These are phyloP conservation scores for Aspergillus sclerotiicarbonarius DNA, from an alignment of 495 filamentous ascomycete genomes.

Conservation along the genomic window DNA sequence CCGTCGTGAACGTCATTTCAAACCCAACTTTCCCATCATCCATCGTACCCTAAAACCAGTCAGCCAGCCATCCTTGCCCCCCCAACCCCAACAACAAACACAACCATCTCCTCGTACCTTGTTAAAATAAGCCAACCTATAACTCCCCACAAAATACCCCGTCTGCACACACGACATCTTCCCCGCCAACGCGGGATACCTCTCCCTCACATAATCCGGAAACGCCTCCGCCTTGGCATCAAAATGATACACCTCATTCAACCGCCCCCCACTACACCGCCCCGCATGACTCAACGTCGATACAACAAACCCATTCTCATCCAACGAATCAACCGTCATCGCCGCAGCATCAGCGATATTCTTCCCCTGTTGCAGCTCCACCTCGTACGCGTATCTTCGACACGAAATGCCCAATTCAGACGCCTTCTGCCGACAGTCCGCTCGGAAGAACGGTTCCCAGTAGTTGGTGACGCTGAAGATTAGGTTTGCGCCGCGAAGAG, in stretches of 20 bases:
- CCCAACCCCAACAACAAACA: neutral
- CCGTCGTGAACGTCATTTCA: constrained; percentile 39
- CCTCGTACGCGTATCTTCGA: constrained; percentile 46
- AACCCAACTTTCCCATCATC: constrained; percentile 24
- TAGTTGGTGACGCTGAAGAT: constrained; percentile 31
- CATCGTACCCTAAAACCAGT: constrained; percentile 14
- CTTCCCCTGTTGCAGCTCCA: constrained; percentile 47
- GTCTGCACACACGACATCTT: constrained; percentile 49
- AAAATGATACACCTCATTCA: constrained; percentile 39
- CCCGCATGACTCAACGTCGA: constrained; percentile 34
- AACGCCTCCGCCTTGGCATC: constrained; percentile 37
- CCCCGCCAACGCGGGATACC: constrained; percentile 7
- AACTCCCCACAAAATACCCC: constrained; percentile 42
- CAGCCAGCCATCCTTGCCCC: neutral
- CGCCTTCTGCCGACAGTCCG: constrained; percentile 18
- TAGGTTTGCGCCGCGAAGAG: neutral
- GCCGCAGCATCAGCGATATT: constrained; percentile 54
- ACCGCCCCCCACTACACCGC: constrained; percentile 29
- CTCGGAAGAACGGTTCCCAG: constrained; percentile 42
- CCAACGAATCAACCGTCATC: constrained; percentile 30
- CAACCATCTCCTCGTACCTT: too few species aligned
- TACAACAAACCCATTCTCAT: constrained; percentile 38
- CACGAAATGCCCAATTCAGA: constrained; percentile 25
- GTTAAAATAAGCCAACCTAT: constrained; percentile 37
- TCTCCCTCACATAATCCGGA: constrained; percentile 29